phyloP scores from a whole-genome alignment of 257 asterid genomes.

The Solanum chilense region DNA sequence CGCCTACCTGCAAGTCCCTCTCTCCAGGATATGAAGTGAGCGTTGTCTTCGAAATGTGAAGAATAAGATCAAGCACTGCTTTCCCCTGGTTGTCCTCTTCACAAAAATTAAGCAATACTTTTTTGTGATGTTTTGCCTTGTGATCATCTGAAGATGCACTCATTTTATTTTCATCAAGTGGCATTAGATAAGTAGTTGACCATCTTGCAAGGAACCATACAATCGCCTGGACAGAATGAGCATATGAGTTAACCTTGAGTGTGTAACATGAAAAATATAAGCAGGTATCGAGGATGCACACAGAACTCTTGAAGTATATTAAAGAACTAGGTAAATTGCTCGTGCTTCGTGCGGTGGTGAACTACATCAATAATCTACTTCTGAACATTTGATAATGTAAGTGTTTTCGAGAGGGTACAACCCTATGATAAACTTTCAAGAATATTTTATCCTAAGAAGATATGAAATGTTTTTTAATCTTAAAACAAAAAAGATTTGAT shows the following conservation, averaged over 20 bases:
- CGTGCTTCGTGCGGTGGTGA: too few species aligned
- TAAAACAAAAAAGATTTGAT: too few species aligned
- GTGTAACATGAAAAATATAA: not conserved
- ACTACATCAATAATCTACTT: too few species aligned
- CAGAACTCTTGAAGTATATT: not conserved
- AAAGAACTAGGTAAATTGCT: not conserved
- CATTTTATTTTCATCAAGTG: slow-evolving; percentile 38
- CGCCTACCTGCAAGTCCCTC: slow-evolving; percentile 77
- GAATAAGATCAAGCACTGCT: slow-evolving; percentile 62
- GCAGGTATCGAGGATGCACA: not conserved
- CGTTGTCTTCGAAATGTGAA: slow-evolving; percentile 54
- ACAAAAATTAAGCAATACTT: slow-evolving; percentile 48
- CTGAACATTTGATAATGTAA: too few species aligned
- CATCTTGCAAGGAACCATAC: slow-evolving; percentile 97
- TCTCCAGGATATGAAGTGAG: slow-evolving; percentile 93
- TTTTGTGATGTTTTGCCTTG: slow-evolving; percentile 18
- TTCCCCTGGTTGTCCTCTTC: slow-evolving; percentile 75
- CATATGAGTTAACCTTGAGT: not conserved
- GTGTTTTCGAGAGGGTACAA: too few species aligned
- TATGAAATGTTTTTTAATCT: too few species aligned
- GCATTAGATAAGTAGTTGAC: slow-evolving; percentile 83
- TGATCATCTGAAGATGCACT: slow-evolving; percentile 12
- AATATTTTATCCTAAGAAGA: too few species aligned
- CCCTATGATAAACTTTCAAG: too few species aligned
- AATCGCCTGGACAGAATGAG: slow-evolving; percentile 53